Conservation (phyloP, 805 yeast species). For the Candida yuanshanica region DNA sequence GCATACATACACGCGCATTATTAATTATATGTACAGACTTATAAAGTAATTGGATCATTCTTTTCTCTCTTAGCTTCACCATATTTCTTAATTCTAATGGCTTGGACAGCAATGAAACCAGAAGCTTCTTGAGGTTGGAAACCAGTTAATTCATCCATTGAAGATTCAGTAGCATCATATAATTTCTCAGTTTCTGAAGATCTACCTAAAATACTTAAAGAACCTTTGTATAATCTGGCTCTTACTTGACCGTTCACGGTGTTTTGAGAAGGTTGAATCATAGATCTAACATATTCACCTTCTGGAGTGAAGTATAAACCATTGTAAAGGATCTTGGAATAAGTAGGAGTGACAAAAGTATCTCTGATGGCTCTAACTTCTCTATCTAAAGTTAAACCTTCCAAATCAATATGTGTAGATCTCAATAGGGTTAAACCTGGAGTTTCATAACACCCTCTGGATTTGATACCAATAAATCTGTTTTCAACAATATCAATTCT, state of each 20-base stretch:
- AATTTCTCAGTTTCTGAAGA: constrained; percentile 92
- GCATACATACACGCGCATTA: neutral
- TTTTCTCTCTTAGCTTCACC: constrained; percentile 91
- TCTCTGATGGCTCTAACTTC: constrained; percentile 98
- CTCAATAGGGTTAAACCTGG: constrained; percentile 96
- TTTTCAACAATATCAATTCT: constrained; percentile 98
- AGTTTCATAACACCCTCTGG: constrained; percentile 99
- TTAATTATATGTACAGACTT: constrained; percentile 3
- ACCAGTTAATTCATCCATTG: constrained; percentile 98
- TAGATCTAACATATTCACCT: constrained; percentile 89
- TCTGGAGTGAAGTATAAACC: constrained; percentile 99
- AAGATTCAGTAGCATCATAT: constrained; percentile 96
- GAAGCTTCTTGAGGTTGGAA: constrained; percentile 95
- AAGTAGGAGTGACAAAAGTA: constrained; percentile 87
- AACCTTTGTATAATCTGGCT: constrained; percentile 90
- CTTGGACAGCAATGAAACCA: constrained; percentile 97
- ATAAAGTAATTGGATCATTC: constrained; percentile 42
- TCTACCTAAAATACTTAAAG: constrained; percentile 81
- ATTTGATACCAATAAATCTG: constrained; percentile 97
- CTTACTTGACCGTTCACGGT: constrained; percentile 97
- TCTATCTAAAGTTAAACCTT: constrained; percentile 94
- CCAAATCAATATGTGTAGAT: constrained; percentile 90
- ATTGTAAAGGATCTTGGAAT: constrained; percentile 87
- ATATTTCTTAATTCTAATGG: constrained; percentile 96
- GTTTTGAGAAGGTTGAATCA: constrained; percentile 91